Percentiles rank a stretch among this genome's conserved stretches.
Evolutionary conservation across 805 yeast genomes (phyloP).

Genomic region (Zygosaccharomyces siamensis): DNA sequence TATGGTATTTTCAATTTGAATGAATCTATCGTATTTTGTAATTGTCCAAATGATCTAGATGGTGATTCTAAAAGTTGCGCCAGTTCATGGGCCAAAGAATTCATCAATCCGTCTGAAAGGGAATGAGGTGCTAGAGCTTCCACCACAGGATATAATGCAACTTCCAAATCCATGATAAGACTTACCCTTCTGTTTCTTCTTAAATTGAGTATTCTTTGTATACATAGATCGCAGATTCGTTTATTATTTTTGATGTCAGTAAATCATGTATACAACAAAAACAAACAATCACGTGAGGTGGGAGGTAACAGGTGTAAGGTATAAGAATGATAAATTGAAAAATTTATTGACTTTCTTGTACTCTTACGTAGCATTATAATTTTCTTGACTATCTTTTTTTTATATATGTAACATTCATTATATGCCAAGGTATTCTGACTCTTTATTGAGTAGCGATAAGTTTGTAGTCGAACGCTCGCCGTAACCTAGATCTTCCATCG

Average conservation of each 20-base stretch:
- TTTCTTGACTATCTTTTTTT: background rate
- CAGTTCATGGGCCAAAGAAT: conserved; percentile 19
- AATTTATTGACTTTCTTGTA: background rate
- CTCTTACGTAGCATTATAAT: background rate
- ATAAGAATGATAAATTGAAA: background rate
- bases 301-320: background rate
- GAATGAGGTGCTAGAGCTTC: conserved; percentile 27
- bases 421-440: conserved; percentile 36
- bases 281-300: background rate
- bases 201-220: background rate
- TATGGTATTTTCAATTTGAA: conserved; percentile 17
- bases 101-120: conserved; percentile 17
- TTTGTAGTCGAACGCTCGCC: conserved; percentile 34
- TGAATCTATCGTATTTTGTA: conserved; percentile 20
- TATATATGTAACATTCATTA: conserved; percentile 7
- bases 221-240: background rate
- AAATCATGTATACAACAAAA: background rate
- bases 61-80: conserved; percentile 17
- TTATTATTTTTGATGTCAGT: background rate
- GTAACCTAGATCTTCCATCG: conserved; percentile 57
- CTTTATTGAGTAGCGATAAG: conserved; percentile 37
- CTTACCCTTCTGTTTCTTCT: conserved; percentile 5
- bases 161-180: conserved; percentile 22
- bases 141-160: conserved; percentile 18
- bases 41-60: conserved; percentile 14